Percentiles rank a stretch among this genome's conserved stretches.
Conservation (phyloP, 2,329 filamentous ascomycete species). For the Pseudocercospora crystallina region DNA sequence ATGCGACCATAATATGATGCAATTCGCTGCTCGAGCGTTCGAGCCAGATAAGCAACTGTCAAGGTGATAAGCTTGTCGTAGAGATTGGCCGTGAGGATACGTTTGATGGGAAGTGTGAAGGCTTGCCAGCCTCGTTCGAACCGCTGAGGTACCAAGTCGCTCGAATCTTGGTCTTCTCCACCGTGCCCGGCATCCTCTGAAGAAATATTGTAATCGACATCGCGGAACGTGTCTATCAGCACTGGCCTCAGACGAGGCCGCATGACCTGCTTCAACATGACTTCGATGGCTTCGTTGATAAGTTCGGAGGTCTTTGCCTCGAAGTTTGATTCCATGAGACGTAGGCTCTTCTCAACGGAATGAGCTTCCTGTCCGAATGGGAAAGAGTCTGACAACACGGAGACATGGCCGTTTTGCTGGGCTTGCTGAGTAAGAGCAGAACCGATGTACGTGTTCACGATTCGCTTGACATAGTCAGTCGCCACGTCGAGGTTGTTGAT, state of each 20-base stretch:
- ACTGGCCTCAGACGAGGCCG: conserved; percentile 82
- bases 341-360: conserved; percentile 68
- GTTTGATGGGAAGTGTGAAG: conserved; percentile 78
- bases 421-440: conserved; percentile 7
- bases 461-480: conserved; percentile 85
- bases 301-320: conserved; percentile 77
- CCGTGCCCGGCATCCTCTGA: conserved; percentile 55
- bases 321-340: conserved; percentile 69
- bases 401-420: conserved; percentile 7
- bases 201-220: conserved; percentile 77
- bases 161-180: conserved; percentile 44
- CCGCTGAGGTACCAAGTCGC: conserved; percentile 69
- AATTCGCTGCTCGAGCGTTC: conserved; percentile 82
- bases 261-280: conserved; percentile 83
- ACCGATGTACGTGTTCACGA: conserved; percentile 68
- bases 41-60: conserved; percentile 72
- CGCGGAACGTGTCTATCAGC: conserved; percentile 83
- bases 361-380: conserved; percentile 74
- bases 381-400: conserved; percentile 59
- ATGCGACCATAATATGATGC: conserved; percentile 76
- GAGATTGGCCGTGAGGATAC: conserved; percentile 75
- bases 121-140: conserved; percentile 86
- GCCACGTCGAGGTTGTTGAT: conserved; percentile 95
- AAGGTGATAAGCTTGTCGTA: conserved; percentile 74
- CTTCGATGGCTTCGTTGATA: conserved; percentile 77